Evolutionary conservation across 2,329 filamentous ascomycete genomes (phyloP).

Genomic region (Bipolaris oryzae): DNA sequence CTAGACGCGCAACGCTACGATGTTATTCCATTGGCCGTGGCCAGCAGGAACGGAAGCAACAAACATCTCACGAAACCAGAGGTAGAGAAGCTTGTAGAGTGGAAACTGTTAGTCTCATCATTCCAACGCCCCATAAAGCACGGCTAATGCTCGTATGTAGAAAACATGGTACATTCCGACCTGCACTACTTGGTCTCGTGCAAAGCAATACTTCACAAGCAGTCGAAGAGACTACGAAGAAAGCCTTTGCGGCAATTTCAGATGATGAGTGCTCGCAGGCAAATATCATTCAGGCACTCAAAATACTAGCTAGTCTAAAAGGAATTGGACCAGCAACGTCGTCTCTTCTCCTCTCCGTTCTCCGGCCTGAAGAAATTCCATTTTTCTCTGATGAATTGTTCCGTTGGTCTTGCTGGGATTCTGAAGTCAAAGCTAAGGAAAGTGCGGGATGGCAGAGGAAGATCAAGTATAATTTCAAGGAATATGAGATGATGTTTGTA

Average conservation of each 20-base stretch:
- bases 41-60: slow-evolving; percentile 13
- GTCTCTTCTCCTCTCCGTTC: slow-evolving; percentile 72
- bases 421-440: slow-evolving; percentile 32
- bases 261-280: neutral
- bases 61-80: slow-evolving; percentile 35
- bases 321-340: slow-evolving; percentile 82
- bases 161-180: slow-evolving; percentile 59
- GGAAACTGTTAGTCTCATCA: slow-evolving; percentile 43
- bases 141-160: slow-evolving; percentile 29
- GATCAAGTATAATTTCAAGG: slow-evolving; percentile 73
- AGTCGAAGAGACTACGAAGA: slow-evolving; percentile 57
- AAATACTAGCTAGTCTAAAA: slow-evolving; percentile 64
- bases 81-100: slow-evolving; percentile 46
- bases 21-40: slow-evolving; percentile 32
- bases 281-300: slow-evolving; percentile 51
- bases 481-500: slow-evolving; percentile 66
- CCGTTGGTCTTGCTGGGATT: slow-evolving; percentile 68
- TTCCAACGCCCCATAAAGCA: too few species aligned
- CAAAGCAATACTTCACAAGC: slow-evolving; percentile 63
- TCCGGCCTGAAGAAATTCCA: slow-evolving; percentile 63
- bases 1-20: slow-evolving; percentile 44
- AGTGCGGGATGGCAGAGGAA: slow-evolving; percentile 55
- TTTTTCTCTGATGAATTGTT: slow-evolving; percentile 86
- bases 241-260: slow-evolving; percentile 54
- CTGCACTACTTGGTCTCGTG: slow-evolving; percentile 54